Evolutionary conservation across 352 stramenopile genomes (phyloP), one percentile per base, ranked within the genome.

Genomic region (Hyphochytrium catenoides): DNA sequence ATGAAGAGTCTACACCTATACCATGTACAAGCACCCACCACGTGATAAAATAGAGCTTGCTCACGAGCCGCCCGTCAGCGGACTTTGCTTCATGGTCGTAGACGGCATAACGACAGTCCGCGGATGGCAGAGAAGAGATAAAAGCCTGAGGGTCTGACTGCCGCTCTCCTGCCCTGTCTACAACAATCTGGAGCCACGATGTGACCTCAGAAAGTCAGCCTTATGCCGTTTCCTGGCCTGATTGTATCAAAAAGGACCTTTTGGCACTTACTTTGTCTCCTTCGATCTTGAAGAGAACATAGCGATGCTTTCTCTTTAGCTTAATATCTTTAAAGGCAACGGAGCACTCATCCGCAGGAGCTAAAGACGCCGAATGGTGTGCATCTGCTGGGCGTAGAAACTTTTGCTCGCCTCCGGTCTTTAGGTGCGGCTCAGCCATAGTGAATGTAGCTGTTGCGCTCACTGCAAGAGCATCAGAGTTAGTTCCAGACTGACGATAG

Each of bases 31-130:
- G 11, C 2, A 26, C 52, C 19, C 43, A 68, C 70, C 68, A 86
- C 11, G 69, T 73, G 31, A 83, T 48, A 30, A 86, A 79, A 48
- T 75, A 86, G 34, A 86, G 55, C 34, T 83, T 83, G 54, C 62
- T 82, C 23, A 65, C 63, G 48, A 77, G 77, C 41, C 71, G 67
- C 7, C 71, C 68, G 51, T 86, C 71, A 1, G 59, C 3, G 19
- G 63, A 75, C 8, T 49, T 32, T 32, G 60, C 77, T 33, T 83
- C 71, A 53, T 83, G 68, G 41, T 86, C 71, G 39, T 82, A 86
- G 39, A 83, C 68, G 2, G 62, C 68, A 41, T 83, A 86, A 43
- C 71, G 62, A 34, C 63, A 83, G 39, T 86, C 71, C 8, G 60
- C 63, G 42, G 83, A 64, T 14, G 71, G 68, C 21, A 86, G 48